Base-by-base conservation (phyloP, 805 yeast genomes). In the Lipomyces sp. region DNA sequence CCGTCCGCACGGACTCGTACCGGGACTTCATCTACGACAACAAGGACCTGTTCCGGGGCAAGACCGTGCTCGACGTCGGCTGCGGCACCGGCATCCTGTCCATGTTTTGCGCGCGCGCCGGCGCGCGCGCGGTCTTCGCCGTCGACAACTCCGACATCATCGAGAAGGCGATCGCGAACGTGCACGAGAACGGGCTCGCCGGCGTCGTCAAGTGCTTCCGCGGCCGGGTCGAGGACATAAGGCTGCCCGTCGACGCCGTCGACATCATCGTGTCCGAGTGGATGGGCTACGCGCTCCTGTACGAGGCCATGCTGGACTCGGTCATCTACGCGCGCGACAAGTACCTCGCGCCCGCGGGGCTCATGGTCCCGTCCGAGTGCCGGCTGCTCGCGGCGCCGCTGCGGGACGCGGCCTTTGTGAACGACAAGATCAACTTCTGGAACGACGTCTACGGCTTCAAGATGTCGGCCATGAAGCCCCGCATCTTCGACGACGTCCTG, bases 61-160 rank as follows among this genome's bases (percentile, higher is more conserved):
- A 93, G 74, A 72, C 91, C 55, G 99, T 93, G 6, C 75, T 93
- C 51, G 99, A 93, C 71, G 98, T 93, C 51, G 99, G 99, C 43
- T 95, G 98, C 70, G 99, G 99, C 61, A 93, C 98, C 19, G 99
- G 98, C 61, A 89, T 93, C 60, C 73, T 93, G 57, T 90, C 97
- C 23, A 87, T 93, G 96, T 93, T 93, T 75, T 98, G 98, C 16
- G 96, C 91, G 44, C 84, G 83, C 66, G 95, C 97, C n/a, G 99
- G 98, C 59, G 98, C 98, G 57, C 88, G 89, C 69, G 97, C 89
- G 66, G 98, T 93, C 47, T 84, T 89, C 69, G 95, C 95, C 43
- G 97, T 93, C 48, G 99, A 93, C 71, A 89, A 90, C 90, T 88
- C 96, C 22, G 86, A 86, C 67, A 93, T 93, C 68, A 93, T 95